Base-by-base conservation (phyloP, 2,329 filamentous ascomycete genomes). In the Colletotrichum musicola region DNA sequence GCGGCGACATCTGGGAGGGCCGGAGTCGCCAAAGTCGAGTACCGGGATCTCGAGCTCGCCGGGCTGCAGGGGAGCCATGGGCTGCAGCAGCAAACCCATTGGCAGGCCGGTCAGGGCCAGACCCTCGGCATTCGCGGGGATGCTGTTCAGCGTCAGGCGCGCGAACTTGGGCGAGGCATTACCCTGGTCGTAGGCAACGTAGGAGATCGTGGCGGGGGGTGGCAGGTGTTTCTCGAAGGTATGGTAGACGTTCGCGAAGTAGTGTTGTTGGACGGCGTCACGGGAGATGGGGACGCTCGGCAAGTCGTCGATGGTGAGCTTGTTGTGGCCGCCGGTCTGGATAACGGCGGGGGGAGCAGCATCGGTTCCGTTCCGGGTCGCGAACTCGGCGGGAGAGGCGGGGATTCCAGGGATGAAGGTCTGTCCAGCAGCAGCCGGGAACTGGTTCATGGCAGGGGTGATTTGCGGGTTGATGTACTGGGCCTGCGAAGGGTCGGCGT, bases 141-240 rank as follows among this genome's bases (percentile, higher is more conserved):
- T 97, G 80, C 92, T 97, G 81, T 97, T 99, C 79, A 98, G 84
- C 0, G 94, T 97, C 64, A 99, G 87, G 64, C 96, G 91, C 56
- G 94, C 93, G 78, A 93, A 96, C 80, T 98, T 98, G 40, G 96
- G 96, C 14, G 96, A 98, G 5, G 96, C 92, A 78, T 98, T 99
- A 74, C 96, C 96, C 80, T 99, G 96, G 75, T 99, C 96, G 75
- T 91, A 93, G n/a, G 95, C 93, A 44, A 98, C 92, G 76, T 96
- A 98, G 2, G 96, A 94, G 22, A 96, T 88, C 5, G 92, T 89
- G 14, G 95, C 93, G 2, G 96, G 94, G 54, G 96, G 96, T 12
- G 96, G 95, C 2, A 97, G 86, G 77, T 97, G 94, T 68, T 93
- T 93, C 81, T 98, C 95, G 83, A 98, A 97, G 4, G 96, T 99